phyloP scores from a whole-genome alignment of 176 grass and related monocot genomes.

The maize (Zea mays) region Zm-B73-REFERENCE-NAM-5.0 NC_050102.1:11680501-11681000 shows the following conservation, averaged over 20 bases:
- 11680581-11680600: constrained; percentile 5
- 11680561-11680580: not conserved
- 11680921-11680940: constrained; percentile 30
- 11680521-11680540: not conserved
- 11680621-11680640: not conserved
- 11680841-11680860: constrained; percentile 53
- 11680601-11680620: not conserved
- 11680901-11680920: not conserved
- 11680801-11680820: constrained; percentile 25
- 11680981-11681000: constrained; percentile 85
- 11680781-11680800: constrained; percentile 50
- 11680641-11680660: not conserved
- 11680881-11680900: not conserved
- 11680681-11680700: not conserved
- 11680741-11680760: constrained; percentile 49
- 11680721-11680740: constrained; percentile 27
- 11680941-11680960: constrained; percentile 58
- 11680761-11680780: constrained; percentile 81
- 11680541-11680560: constrained; percentile 17
- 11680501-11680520: not conserved
- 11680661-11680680: not conserved
- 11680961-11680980: constrained; percentile 58
- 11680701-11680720: constrained; percentile 25
- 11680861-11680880: constrained; percentile 57
- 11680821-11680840: constrained; percentile 52